Conservation (phyloP, 305 asterid genomes). For the Fraxinus dipetala region DNA sequence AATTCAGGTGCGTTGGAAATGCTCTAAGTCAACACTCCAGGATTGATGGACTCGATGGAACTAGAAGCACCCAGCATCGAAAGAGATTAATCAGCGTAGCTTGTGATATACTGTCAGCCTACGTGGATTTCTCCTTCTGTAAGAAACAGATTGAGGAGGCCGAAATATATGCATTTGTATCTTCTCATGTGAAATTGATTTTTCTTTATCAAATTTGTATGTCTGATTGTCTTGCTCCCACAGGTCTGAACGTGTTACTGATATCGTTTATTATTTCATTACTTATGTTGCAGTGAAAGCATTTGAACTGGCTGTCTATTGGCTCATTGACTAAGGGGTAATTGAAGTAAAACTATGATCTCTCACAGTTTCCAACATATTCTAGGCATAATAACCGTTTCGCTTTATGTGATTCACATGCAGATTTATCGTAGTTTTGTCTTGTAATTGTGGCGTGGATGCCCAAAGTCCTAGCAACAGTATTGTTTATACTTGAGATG, state of each 20-base stretch:
- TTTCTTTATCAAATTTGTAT: not conserved
- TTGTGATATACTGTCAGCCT: not conserved
- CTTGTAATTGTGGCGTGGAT: not conserved
- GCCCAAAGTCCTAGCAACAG: not conserved
- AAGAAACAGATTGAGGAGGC: slow-evolving; percentile 16
- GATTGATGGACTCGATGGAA: not conserved
- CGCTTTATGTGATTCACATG: not conserved
- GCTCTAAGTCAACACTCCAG: slow-evolving; percentile 11
- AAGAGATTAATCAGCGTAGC: slow-evolving; percentile 14
- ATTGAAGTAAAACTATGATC: slow-evolving; percentile 1
- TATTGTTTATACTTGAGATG: not conserved
- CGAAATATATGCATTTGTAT: not conserved
- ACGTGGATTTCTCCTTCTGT: slow-evolving; percentile 14
- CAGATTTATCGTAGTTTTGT: not conserved
- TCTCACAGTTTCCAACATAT: not conserved
- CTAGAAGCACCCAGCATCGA: not conserved
- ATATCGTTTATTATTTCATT: slow-evolving; percentile 3
- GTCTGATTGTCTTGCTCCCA: not conserved
- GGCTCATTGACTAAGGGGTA: slow-evolving; percentile 16
- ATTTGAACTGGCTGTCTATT: not conserved
- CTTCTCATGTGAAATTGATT: not conserved
- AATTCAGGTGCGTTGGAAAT: not conserved
- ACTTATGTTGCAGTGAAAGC: slow-evolving; percentile 16
- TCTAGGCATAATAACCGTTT: not conserved
- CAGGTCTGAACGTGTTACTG: not conserved